Conservation (phyloP, 192 early-diverging fungal species). For the Coemansia nantahalensis region DNA sequence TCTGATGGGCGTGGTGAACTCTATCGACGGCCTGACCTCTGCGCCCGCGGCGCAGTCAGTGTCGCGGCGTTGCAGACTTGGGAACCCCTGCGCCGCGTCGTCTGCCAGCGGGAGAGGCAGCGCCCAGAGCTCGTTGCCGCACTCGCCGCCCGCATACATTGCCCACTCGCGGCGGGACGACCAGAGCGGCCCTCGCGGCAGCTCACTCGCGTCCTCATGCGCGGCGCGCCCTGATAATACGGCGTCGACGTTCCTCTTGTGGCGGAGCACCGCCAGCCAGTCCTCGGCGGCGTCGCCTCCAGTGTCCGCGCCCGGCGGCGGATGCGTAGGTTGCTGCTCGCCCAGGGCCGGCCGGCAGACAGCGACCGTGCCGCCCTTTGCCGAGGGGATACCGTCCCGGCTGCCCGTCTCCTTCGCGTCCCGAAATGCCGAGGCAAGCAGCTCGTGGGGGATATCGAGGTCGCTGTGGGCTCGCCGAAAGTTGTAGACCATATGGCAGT, state of each 20-base stretch:
- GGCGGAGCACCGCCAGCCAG: not conserved
- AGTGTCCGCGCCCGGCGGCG: not conserved
- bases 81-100: not conserved
- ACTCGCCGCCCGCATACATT: constrained; percentile 34
- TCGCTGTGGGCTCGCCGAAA: constrained; percentile 15
- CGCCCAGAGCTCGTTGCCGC: constrained; percentile 37
- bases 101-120: constrained; percentile 13
- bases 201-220: no score
- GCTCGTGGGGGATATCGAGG: constrained; percentile 19
- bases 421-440: constrained; percentile 10
- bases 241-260: constrained; percentile 12
- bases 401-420: constrained; percentile 13
- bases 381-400: constrained; percentile 9
- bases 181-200: no score
- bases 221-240: not conserved
- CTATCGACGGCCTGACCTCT: constrained; percentile 6
- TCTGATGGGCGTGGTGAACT: constrained; percentile 40
- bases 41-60: not conserved
- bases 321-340: not conserved
- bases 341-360: constrained; percentile 21
- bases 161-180: constrained; percentile 29
- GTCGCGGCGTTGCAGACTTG: constrained; percentile 10
- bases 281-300: not conserved
- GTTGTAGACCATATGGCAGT: constrained; percentile 12
- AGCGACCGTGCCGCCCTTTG: constrained; percentile 16